Base-by-base conservation (phyloP, 1,139 yeast genomes). In the Blastobotrys niveus region DNA sequence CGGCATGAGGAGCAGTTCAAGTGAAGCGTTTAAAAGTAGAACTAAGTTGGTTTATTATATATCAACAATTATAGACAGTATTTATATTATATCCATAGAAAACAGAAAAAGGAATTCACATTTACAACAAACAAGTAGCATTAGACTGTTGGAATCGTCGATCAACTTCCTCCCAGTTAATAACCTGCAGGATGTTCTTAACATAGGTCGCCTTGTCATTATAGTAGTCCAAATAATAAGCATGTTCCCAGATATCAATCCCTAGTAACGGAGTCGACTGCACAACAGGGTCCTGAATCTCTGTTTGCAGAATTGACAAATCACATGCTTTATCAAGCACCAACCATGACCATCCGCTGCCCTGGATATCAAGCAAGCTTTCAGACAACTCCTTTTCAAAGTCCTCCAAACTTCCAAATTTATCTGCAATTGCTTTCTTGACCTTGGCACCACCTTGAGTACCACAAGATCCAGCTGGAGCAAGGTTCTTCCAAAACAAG, bases 401-500 rank as follows among this genome's bases (percentile, higher is more conserved):
- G 44, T 61, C 60, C 30, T 68, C 73, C 45, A 70, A 58, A 19
- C 70, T 63, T 29, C 76, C 76, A 49, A 66, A 72, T 52, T 71
- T 73, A 40, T 54, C 60, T 27, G 52, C 51, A 42, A 72, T 68
- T 48, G 62, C 62, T 18, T 36, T 29, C 33, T 43, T 43, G 36
- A 49, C 34, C 14, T 24, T 56, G 62, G 64, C 45, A 64, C 96
- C 96, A 48, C 88, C 88, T 71, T 42, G 68, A 59, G 29, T 64
- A 64, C 8, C 71, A 61, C 45, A 65, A 51, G 74, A 74, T 48
- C 77, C 74, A 48, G 68, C 71, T 27, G 96, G 96, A 14, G 95
- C 83, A 67, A 88, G 73, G 69, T 80, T 84, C 68, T 83, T 84
- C 95, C 95, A 86, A 73, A 84, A 86, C 58, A 85, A 70, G 52